Base-by-base conservation (phyloP, 495 filamentous ascomycete genomes). In the Aspergillus sparsus region DNA sequence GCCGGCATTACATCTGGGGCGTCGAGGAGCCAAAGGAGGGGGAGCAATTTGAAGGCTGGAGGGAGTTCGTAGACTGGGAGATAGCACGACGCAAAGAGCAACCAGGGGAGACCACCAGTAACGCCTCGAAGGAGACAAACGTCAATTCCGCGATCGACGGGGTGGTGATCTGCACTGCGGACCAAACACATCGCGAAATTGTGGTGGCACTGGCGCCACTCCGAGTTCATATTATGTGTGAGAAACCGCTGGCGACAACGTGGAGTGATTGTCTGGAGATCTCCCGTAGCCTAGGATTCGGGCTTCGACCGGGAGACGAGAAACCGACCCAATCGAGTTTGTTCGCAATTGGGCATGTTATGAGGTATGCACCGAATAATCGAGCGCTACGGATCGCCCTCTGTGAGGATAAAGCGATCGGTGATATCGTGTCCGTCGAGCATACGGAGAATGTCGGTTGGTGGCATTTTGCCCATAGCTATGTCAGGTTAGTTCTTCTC, bases 381-480 rank as follows among this genome's bases (percentile, higher is more conserved):
- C 86, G 88, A 68, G 62, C 89, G 21, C 79, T 94, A 18, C 79
- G 87, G 58, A 84, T 87, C 66, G 75, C 93, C 6, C 70, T 93
- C 7, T 49, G 15, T 12, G 72, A 89, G 21, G 80, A 90, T 2
- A 13, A 41, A 18, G 36, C n/a, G 12, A 82, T 96, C 62, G 91
- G 91, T 11, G 90, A 93, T 33, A 73, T 92, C 9, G 68, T 92
- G 5, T 88, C 84, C 18, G 75, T 95, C 45, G 87, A 90, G 53
- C 91, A 94, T 68, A 92, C 89, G 0, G 91, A 95, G 69, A 91
- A 91, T 0, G 87, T 96, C 3, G 91, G 91, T 1, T 92, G 86
- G 82, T 95, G 88, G 89, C 91, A 96, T 72, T 96, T 93, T 65
- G 75, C 84, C 2, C 91, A 96, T 71, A 86, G 82, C 60, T 95